phyloP scores from a whole-genome alignment of 2,329 filamentous ascomycete species.

The Pochonia chlamydosporia region DNA sequence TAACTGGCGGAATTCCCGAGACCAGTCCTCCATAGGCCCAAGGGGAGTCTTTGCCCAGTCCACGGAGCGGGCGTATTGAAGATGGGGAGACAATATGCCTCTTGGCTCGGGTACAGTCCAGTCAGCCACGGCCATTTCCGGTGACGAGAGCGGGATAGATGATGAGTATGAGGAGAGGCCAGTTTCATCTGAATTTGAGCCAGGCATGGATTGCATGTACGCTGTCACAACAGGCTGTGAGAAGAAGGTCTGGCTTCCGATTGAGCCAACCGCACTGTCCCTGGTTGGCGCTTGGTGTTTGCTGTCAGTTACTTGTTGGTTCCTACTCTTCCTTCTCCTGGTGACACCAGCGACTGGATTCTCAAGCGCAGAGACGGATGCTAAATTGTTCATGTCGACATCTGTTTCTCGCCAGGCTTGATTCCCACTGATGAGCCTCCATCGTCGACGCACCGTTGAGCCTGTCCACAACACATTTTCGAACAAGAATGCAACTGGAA shows the following conservation, averaged over 20 bases:
- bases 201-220: neutral
- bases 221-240: neutral
- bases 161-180: slow-evolving; percentile 20
- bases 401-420: slow-evolving; percentile 22
- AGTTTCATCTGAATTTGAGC: slow-evolving; percentile 18
- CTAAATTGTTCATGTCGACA: neutral
- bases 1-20: slow-evolving; percentile 35
- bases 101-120: slow-evolving; percentile 26
- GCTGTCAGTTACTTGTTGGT: too few species aligned
- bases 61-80: slow-evolving; percentile 24
- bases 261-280: neutral
- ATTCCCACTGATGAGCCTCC: slow-evolving; percentile 36
- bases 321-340: too few species aligned
- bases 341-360: too few species aligned
- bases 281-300: too few species aligned
- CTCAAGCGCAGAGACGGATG: too few species aligned
- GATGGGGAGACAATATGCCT: slow-evolving; percentile 23
- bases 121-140: slow-evolving; percentile 28
- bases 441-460: slow-evolving; percentile 30
- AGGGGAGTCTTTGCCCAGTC: slow-evolving; percentile 38
- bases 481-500: slow-evolving; percentile 33
- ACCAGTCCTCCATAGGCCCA: slow-evolving; percentile 38
- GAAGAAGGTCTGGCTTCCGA: neutral
- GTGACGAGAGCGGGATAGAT: slow-evolving; percentile 21
- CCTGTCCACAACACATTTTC: slow-evolving; percentile 30